Evolutionary conservation across 257 asterid species (phyloP).

Genomic region (Solanum ossicruentum): DNA sequence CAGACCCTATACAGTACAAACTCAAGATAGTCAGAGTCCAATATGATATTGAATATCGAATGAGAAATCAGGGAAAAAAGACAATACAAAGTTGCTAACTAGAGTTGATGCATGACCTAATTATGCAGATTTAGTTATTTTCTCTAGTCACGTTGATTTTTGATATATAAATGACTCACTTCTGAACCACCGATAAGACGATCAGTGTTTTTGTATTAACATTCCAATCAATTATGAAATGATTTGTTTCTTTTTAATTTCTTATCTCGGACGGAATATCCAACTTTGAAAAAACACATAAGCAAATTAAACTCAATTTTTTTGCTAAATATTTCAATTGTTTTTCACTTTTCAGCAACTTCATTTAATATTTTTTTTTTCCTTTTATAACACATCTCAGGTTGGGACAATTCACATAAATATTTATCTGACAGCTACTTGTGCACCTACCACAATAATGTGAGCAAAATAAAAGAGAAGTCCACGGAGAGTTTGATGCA

Average conservation of each 20-base stretch:
- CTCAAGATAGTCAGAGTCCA: no score
- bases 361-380: neutral
- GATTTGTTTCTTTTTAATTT: neutral
- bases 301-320: neutral
- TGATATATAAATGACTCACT: neutral
- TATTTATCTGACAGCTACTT: neutral
- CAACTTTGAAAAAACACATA: no score
- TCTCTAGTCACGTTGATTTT: neutral
- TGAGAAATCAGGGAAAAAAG: no score
- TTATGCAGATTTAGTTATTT: neutral
- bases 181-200: accelerated
- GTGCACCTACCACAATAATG: neutral
- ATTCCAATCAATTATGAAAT: neutral
- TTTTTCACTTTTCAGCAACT: neutral
- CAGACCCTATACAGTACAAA: no score
- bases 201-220: no score
- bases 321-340: neutral
- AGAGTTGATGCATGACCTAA: neutral
- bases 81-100: neutral
- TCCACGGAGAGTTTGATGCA: neutral
- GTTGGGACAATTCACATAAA: neutral
- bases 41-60: no score
- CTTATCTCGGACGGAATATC: neutral
- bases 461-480: neutral
- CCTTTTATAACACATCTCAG: neutral